Percentiles rank a stretch among this genome's conserved stretches.
These are phyloP conservation scores for Talaromyces albobiverticillius DNA, from an alignment of 2,329 filamentous ascomycete species.

Conservation along the genomic window DNA sequence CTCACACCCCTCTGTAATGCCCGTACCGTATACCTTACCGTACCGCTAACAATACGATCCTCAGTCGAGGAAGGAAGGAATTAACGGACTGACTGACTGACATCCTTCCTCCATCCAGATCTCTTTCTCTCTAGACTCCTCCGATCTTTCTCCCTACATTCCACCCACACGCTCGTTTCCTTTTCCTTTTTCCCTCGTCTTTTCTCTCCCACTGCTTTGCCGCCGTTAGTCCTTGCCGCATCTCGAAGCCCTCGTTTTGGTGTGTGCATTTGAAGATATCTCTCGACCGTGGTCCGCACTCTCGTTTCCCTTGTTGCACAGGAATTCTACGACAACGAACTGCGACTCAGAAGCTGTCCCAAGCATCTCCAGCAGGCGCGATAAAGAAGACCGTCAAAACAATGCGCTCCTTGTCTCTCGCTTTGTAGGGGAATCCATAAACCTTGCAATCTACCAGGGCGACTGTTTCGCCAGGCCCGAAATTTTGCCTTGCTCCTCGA, in stretches of 20 bases:
- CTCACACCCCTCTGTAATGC: too few relatives aligned
- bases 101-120: slow-evolving; percentile 7
- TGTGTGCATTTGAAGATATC: not conserved
- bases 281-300: too few relatives aligned
- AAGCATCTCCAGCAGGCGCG: too few relatives aligned
- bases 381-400: not conserved
- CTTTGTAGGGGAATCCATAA: not conserved
- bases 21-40: not conserved
- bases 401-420: slow-evolving; percentile 7
- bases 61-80: too few relatives aligned
- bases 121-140: not conserved
- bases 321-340: not conserved
- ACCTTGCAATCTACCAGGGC: slow-evolving; percentile 1
- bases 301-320: too few relatives aligned
- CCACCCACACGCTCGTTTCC: not conserved
- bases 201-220: not conserved
- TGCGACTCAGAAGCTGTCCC: not conserved
- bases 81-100: not conserved
- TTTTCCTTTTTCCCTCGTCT: not conserved
- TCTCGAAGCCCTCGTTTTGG: not conserved
- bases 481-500: not conserved
- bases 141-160: not conserved
- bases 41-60: too few relatives aligned
- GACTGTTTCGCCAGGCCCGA: not conserved
- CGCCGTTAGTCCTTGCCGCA: not conserved